Evolutionary conservation across 2,329 filamentous ascomycete genomes (phyloP).

Genomic region (Xenoacremonium recifei): DNA sequence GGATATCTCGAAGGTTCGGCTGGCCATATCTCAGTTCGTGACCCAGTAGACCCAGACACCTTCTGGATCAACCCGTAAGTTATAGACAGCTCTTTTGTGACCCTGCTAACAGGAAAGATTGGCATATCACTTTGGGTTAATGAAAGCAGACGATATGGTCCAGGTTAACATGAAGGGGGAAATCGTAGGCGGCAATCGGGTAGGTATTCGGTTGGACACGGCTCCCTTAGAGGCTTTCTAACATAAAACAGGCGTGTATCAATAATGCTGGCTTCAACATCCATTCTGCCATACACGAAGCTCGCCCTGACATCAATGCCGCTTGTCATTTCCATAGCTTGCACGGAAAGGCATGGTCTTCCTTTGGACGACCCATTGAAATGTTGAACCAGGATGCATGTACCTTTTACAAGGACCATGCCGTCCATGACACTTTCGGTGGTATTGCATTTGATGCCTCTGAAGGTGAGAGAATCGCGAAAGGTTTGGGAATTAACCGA

Average conservation of each 20-base stretch:
- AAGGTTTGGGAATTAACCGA: slow-evolving; percentile 52
- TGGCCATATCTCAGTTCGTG: slow-evolving; percentile 62
- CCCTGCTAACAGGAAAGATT: too few species aligned
- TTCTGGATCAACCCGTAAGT: too few species aligned
- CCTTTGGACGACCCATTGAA: slow-evolving; percentile 54
- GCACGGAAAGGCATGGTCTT: slow-evolving; percentile 59
- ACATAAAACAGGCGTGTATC: too few species aligned
- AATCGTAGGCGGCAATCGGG: slow-evolving; percentile 55
- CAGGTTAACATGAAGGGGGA: slow-evolving; percentile 56
- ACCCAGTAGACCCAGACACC: slow-evolving; percentile 54
- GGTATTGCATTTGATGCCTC: slow-evolving; percentile 59
- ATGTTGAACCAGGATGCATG: slow-evolving; percentile 60
- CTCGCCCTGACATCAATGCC: slow-evolving; percentile 55
- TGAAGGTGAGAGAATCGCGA: slow-evolving; percentile 57
- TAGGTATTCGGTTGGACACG: too few species aligned
- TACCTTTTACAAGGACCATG: slow-evolving; percentile 53
- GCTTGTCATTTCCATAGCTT: slow-evolving; percentile 59
- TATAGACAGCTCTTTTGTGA: too few species aligned
- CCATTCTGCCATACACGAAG: slow-evolving; percentile 57
- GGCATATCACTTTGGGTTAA: slow-evolving; percentile 56
- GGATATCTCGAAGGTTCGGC: slow-evolving; percentile 58
- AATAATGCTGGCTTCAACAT: slow-evolving; percentile 63
- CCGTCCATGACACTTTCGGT: slow-evolving; percentile 58
- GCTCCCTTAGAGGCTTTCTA: too few species aligned
- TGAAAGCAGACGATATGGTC: slow-evolving; percentile 61